Conservation (phyloP, 805 yeast species). For the Novakomyces olei region DNA sequence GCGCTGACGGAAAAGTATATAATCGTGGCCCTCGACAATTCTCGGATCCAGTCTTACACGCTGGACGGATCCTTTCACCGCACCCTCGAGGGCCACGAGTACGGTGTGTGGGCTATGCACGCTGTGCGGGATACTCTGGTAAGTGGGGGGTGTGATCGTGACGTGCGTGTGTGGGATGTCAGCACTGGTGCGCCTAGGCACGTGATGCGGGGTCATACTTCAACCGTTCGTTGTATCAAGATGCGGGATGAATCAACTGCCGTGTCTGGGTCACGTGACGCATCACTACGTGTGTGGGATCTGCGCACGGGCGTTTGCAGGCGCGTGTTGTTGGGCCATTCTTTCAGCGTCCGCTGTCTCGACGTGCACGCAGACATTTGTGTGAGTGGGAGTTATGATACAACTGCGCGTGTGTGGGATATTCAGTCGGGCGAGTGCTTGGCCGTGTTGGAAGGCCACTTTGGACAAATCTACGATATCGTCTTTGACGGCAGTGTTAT, state of each 20-base stretch:
- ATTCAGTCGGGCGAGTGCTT: slow-evolving; percentile 74
- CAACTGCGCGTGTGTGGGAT: slow-evolving; percentile 81
- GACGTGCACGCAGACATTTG: slow-evolving; percentile 57
- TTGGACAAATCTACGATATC: slow-evolving; percentile 71
- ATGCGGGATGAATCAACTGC: slow-evolving; percentile 63
- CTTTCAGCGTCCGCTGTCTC: slow-evolving; percentile 54
- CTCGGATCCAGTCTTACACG: slow-evolving; percentile 21
- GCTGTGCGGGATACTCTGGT: slow-evolving; percentile 80
- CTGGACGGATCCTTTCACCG: slow-evolving; percentile 29
- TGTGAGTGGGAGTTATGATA: slow-evolving; percentile 74
- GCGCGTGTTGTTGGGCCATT: slow-evolving; percentile 46
- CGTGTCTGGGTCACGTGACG: slow-evolving; percentile 78
- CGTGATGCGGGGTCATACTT: slow-evolving; percentile 73
- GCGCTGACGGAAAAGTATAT: slow-evolving; percentile 18
- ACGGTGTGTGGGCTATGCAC: slow-evolving; percentile 93
- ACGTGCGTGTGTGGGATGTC: slow-evolving; percentile 91
- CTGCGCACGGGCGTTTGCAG: slow-evolving; percentile 74
- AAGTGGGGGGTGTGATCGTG: slow-evolving; percentile 89
- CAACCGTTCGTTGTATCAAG: slow-evolving; percentile 69
- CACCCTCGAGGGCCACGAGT: slow-evolving; percentile 90
- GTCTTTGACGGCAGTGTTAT: slow-evolving; percentile 77
- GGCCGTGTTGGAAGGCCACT: slow-evolving; percentile 78
- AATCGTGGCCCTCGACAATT: slow-evolving; percentile 22
- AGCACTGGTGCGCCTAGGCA: slow-evolving; percentile 66
- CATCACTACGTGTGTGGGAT: slow-evolving; percentile 86